Percentiles rank a stretch among this genome's conserved stretches.
These are phyloP conservation scores for Flaveria sonorensis DNA, from an alignment of 129 eudicot species.

Conservation along the genomic window DNA sequence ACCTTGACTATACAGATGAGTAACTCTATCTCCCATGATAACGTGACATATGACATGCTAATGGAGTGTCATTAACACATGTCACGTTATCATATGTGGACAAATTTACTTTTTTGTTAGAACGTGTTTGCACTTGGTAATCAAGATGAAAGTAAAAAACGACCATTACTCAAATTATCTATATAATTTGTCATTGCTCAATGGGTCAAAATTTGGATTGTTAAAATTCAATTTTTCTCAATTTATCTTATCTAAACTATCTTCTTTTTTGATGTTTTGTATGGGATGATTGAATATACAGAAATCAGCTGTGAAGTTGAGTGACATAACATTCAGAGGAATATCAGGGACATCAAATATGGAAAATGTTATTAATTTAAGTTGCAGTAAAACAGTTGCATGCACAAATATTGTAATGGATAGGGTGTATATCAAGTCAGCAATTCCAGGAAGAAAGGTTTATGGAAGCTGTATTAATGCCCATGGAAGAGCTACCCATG, in stretches of 20 bases:
- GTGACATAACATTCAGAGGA: conserved; percentile 50
- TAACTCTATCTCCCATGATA: too few relatives aligned
- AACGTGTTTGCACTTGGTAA: too few relatives aligned
- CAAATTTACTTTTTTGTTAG: too few relatives aligned
- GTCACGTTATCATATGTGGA: too few relatives aligned
- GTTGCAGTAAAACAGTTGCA: conserved; percentile 60
- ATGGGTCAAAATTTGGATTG: too few relatives aligned
- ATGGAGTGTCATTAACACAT: too few relatives aligned
- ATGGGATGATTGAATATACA: conserved; percentile 28
- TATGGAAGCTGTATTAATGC: conserved; percentile 56
- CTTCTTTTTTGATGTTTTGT: background rate
- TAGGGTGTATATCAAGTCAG: conserved; percentile 50
- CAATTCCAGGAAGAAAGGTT: conserved; percentile 49
- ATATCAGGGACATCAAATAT: conserved; percentile 61
- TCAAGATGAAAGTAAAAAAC: too few relatives aligned
- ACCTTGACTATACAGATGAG: too few relatives aligned
- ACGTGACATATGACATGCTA: too few relatives aligned
- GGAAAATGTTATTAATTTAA: conserved; percentile 62
- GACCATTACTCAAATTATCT: too few relatives aligned
- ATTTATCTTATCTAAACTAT: background rate
- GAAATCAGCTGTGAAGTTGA: conserved; percentile 53
- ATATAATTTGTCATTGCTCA: too few relatives aligned
- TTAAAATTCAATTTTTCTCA: too few relatives aligned
- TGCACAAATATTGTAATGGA: conserved; percentile 57
- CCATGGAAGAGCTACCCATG: conserved; percentile 56